Evolutionary conservation across 129 eudicot genomes (phyloP).

Genomic region (Flaveria robusta): DNA sequence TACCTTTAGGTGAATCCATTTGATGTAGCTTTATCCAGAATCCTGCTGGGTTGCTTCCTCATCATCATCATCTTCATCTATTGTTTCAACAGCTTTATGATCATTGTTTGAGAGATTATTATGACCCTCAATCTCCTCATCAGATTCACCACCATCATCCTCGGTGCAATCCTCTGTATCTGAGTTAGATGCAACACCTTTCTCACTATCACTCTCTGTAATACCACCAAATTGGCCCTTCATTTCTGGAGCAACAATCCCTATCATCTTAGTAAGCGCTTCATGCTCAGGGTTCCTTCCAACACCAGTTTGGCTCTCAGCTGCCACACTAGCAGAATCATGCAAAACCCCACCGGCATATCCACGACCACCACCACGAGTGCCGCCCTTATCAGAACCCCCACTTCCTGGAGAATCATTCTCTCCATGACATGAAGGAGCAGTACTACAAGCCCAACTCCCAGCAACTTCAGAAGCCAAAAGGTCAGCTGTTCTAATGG

Average conservation of each 20-base stretch:
- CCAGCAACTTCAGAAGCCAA: slow-evolving; percentile 91
- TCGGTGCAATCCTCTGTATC: slow-evolving; percentile 66
- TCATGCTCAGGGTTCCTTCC: slow-evolving; percentile 53
- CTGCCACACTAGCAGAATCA: slow-evolving; percentile 57
- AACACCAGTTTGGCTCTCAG: slow-evolving; percentile 69
- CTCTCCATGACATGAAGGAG: slow-evolving; percentile 83
- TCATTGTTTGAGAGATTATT: slow-evolving; percentile 32
- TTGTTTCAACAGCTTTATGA: slow-evolving; percentile 29
- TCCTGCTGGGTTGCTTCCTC: slow-evolving; percentile 62
- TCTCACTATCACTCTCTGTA: slow-evolving; percentile 43
- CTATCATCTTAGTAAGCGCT: slow-evolving; percentile 66
- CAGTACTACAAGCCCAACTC: slow-evolving; percentile 80
- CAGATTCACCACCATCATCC: slow-evolving; percentile 58
- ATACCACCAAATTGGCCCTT: slow-evolving; percentile 57
- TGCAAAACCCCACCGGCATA: slow-evolving; percentile 39
- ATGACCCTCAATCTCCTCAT: slow-evolving; percentile 50
- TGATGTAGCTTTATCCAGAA: slow-evolving; percentile 38
- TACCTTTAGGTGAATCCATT: slow-evolving; percentile 20
- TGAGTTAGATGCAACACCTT: slow-evolving; percentile 48
- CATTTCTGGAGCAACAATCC: slow-evolving; percentile 78
- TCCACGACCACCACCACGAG: slow-evolving; percentile 22
- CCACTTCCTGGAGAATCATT: slow-evolving; percentile 66
- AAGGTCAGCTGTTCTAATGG: slow-evolving; percentile 72
- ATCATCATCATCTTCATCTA: slow-evolving; percentile 55
- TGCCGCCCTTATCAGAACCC: slow-evolving; percentile 27